phyloP scores from a whole-genome alignment of 1,284 basidiomycete species.

The Pseudozyma hubeiensis region DNA sequence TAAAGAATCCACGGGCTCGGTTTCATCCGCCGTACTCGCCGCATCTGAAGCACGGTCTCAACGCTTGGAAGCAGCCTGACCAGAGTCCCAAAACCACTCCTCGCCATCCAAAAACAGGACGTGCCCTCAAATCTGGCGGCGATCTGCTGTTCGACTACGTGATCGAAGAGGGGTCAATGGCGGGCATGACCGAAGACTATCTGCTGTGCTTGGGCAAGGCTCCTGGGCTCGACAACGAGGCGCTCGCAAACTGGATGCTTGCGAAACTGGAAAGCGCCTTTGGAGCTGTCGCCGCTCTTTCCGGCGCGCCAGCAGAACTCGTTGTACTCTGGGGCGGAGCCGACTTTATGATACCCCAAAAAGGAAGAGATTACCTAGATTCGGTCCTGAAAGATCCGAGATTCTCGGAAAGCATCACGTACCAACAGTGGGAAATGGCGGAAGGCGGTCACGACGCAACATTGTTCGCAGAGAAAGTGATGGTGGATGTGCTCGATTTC shows the following conservation, averaged over 20 bases:
- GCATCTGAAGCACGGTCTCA: conserved; percentile 18
- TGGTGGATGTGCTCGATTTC: conserved; percentile 18
- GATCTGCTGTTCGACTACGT: conserved; percentile 32
- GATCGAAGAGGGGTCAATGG: conserved; percentile 21
- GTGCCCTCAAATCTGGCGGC: conserved; percentile 15
- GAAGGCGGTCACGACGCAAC: conserved; percentile 32
- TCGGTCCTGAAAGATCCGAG: not conserved
- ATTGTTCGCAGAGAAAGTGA: conserved; percentile 17
- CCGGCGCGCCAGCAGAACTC: conserved; percentile 9
- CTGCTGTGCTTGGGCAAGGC: conserved; percentile 30
- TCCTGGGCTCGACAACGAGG: conserved; percentile 20
- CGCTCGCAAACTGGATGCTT: conserved; percentile 9
- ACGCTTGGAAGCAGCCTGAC: conserved; percentile 24
- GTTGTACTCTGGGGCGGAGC: conserved; percentile 24
- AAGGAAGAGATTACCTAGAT: conserved; percentile 20
- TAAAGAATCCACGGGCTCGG: conserved; percentile 18
- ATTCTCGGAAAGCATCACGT: not conserved
- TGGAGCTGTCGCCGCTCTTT: not conserved
- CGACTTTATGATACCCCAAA: conserved; percentile 27
- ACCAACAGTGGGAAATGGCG: conserved; percentile 23
- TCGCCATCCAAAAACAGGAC: conserved; percentile 21
- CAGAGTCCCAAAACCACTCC: not conserved
- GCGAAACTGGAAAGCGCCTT: conserved; percentile 1
- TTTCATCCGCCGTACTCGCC: conserved; percentile 33
- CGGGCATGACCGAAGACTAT: conserved; percentile 27